Percentiles rank a stretch among this genome's conserved stretches.
Conservation (phyloP, 2,329 filamentous ascomycete species). For the Claviceps pazoutovae region DNA sequence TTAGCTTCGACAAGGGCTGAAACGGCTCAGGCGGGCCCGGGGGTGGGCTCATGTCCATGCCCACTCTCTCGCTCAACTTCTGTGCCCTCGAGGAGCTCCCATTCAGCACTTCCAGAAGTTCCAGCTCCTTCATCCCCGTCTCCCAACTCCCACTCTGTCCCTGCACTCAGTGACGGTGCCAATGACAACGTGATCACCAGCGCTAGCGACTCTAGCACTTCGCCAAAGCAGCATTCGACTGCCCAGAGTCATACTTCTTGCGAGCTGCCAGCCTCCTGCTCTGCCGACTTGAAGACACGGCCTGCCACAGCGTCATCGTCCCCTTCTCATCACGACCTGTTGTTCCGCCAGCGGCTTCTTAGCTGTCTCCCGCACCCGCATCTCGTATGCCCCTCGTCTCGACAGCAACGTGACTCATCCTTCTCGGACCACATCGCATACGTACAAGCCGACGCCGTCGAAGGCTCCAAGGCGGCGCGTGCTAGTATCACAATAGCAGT, state of each 20-base stretch:
- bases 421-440: constrained; percentile 10
- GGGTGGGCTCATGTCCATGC: background rate
- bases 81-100: background rate
- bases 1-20: background rate
- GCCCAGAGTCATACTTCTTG: constrained; percentile 40
- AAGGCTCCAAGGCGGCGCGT: constrained; percentile 1
- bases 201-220: background rate
- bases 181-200: background rate
- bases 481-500: background rate
- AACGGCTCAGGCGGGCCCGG: background rate
- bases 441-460: constrained; percentile 6
- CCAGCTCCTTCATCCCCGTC: background rate
- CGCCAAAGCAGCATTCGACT: constrained; percentile 26
- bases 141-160: background rate
- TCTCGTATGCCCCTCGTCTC: constrained; percentile 8
- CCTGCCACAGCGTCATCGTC: constrained; percentile 11
- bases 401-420: constrained; percentile 2
- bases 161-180: background rate
- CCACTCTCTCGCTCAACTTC: background rate
- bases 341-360: constrained; percentile 8
- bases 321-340: constrained; percentile 9
- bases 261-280: constrained; percentile 41
- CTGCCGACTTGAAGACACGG: constrained; percentile 30
- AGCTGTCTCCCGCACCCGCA: background rate
- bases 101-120: background rate